Conservation (phyloP, 202 grass and related monocot genomes). For the Tripidium arundinaceum region DNA sequence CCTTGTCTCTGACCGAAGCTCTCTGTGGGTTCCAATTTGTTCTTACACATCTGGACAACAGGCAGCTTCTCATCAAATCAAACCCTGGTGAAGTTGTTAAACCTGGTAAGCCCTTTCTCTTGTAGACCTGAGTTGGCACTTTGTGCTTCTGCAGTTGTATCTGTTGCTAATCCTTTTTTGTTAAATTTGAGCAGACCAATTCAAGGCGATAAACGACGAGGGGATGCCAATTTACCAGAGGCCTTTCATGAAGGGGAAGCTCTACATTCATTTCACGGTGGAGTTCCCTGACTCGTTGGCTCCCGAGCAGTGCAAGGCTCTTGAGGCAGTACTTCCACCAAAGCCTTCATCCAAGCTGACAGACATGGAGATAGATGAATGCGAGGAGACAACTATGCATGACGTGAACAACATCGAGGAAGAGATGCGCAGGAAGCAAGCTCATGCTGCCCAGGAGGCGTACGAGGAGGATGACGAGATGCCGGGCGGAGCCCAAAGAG, state of each 20-base stretch:
- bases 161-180: conserved; percentile 13
- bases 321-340: conserved; percentile 68
- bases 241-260: conserved; percentile 96
- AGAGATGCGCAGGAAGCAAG: conserved; percentile 71
- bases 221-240: conserved; percentile 90
- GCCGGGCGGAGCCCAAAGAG: conserved; percentile 60
- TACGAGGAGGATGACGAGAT: conserved; percentile 71
- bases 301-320: conserved; percentile 70
- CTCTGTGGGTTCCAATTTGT: conserved; percentile 90
- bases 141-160: background rate
- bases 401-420: conserved; percentile 87
- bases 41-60: conserved; percentile 85
- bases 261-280: conserved; percentile 88
- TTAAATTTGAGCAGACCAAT: conserved; percentile 53
- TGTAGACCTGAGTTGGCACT: background rate
- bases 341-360: conserved; percentile 54
- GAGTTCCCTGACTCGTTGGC: conserved; percentile 72
- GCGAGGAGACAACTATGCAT: conserved; percentile 80
- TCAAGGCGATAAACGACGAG: conserved; percentile 93
- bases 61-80: conserved; percentile 79
- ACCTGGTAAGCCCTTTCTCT: conserved; percentile 55
- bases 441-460: conserved; percentile 65
- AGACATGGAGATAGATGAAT: conserved; percentile 90
- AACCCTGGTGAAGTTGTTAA: conserved; percentile 85
- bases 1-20: conserved; percentile 78